These are phyloP conservation scores for Oxyria digyna DNA, from an alignment of 148 eudicot genomes.

Conservation along the genomic window DNA sequence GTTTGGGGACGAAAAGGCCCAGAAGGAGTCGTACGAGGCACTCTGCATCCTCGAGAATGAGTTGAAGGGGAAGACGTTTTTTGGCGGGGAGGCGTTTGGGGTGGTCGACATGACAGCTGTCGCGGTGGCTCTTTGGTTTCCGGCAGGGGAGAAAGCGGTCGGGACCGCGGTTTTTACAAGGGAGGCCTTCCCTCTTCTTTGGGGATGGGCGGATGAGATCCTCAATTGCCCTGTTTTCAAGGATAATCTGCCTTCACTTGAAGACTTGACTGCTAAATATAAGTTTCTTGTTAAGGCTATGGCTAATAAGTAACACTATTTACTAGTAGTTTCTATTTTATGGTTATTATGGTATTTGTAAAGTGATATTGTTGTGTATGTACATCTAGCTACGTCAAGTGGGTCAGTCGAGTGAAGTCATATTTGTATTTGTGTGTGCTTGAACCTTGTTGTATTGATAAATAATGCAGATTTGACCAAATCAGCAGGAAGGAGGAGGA, in stretches of 20 bases:
- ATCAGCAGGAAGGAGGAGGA: no score
- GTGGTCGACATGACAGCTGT: conserved; percentile 29
- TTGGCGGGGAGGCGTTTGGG: conserved; percentile 35
- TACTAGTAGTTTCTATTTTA: neutral
- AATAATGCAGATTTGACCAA: no score
- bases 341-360: no score
- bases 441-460: no score
- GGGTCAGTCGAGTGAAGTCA: neutral
- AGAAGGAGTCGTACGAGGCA: conserved; percentile 17
- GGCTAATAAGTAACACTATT: neutral
- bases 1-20: neutral
- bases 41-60: conserved; percentile 29
- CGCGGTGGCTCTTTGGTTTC: conserved; percentile 28
- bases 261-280: conserved; percentile 5
- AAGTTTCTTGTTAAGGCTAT: neutral
- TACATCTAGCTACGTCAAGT: neutral
- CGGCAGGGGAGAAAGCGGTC: no score
- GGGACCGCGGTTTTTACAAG: conserved; percentile 22
- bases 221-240: conserved; percentile 13
- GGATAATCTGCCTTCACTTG: conserved; percentile 26
- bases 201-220: conserved; percentile 23
- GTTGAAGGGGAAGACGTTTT: conserved; percentile 30
- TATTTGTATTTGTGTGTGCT: no score
- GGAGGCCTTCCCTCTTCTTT: conserved; percentile 24
- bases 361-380: no score